Conservation (phyloP, 768 basidiomycete species). For the Phanerochaete sordida region DNA sequence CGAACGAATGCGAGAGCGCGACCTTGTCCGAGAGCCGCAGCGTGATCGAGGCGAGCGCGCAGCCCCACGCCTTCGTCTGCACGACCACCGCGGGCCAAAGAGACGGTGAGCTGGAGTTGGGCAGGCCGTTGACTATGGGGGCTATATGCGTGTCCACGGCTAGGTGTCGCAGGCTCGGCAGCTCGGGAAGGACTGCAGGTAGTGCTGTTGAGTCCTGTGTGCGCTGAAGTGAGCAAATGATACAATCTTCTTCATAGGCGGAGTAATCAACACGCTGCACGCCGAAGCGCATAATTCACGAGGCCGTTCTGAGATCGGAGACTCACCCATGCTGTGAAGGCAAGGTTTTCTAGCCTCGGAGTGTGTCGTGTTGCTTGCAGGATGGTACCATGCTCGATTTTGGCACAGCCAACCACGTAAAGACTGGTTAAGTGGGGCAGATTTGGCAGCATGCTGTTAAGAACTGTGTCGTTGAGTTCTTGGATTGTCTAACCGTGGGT, state of each 20-base stretch:
- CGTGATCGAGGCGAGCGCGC: conserved; percentile 31
- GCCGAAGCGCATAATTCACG: too few species aligned
- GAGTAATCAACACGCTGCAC: too few species aligned
- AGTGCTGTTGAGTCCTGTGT: conserved; percentile 4
- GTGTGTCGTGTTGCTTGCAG: conserved; percentile 44
- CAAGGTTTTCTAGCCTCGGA: conserved; percentile 56
- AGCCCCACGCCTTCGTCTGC: conserved; percentile 29
- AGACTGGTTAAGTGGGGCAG: conserved; percentile 54
- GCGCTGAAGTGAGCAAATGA: conserved; percentile 2
- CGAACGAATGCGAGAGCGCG: conserved; percentile 34
- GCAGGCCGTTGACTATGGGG: conserved; percentile 28
- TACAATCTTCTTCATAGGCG: too few species aligned
- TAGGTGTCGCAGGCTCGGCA: conserved; percentile 45
- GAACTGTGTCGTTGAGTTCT: conserved; percentile 53
- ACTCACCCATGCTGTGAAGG: conserved; percentile 54
- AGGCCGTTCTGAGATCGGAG: conserved; percentile 1
- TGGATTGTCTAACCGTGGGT: conserved; percentile 43
- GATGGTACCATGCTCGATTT: conserved; percentile 48
- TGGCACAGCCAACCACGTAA: conserved; percentile 59
- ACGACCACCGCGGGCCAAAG: conserved; percentile 29
- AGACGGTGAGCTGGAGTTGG: conserved; percentile 19
- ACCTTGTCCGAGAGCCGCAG: conserved; percentile 45
- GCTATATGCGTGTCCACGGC: conserved; percentile 48
- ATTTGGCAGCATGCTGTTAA: conserved; percentile 38
- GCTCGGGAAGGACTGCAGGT: conserved; percentile 23